These are phyloP conservation scores for Kernera saxatilis DNA, from an alignment of 345 rosid genomes.

Conservation along the genomic window DNA sequence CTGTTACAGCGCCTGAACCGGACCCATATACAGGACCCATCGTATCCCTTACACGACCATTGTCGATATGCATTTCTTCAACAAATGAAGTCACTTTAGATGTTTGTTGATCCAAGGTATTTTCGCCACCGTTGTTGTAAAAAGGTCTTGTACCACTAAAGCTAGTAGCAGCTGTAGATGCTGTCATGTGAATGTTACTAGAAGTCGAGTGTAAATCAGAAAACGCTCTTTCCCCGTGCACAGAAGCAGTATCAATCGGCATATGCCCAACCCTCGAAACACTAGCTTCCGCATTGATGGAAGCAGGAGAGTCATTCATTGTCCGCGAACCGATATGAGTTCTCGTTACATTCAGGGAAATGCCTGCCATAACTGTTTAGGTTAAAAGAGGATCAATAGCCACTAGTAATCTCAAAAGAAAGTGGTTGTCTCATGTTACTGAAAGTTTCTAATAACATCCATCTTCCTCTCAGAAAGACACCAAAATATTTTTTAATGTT, in stretches of 20 bases:
- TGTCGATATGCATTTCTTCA: constrained; percentile 44
- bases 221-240: constrained; percentile 19
- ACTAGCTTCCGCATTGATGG: constrained; percentile 28
- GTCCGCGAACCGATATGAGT: constrained; percentile 28
- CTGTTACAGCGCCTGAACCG: constrained; percentile 15
- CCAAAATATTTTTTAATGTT: not conserved
- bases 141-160: constrained; percentile 31
- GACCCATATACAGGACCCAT: constrained; percentile 23
- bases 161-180: constrained; percentile 21
- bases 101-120: constrained; percentile 35
- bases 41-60: constrained; percentile 25
- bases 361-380: constrained; percentile 34
- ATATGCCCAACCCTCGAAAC: constrained; percentile 43
- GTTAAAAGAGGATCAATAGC: constrained; percentile 3
- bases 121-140: constrained; percentile 24
- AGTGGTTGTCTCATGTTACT: not conserved
- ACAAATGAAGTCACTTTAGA: constrained; percentile 35
- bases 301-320: constrained; percentile 29
- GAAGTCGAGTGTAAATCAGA: constrained; percentile 23
- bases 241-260: constrained; percentile 35
- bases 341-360: constrained; percentile 30
- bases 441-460: not conserved
- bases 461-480: not conserved
- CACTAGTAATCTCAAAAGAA: constrained; percentile 1
- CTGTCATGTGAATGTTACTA: constrained; percentile 34